Evolutionary conservation across 140 eudicot genomes (phyloP), one percentile per base, ranked within the genome.

Genomic region (Oenanthe javanica): DNA sequence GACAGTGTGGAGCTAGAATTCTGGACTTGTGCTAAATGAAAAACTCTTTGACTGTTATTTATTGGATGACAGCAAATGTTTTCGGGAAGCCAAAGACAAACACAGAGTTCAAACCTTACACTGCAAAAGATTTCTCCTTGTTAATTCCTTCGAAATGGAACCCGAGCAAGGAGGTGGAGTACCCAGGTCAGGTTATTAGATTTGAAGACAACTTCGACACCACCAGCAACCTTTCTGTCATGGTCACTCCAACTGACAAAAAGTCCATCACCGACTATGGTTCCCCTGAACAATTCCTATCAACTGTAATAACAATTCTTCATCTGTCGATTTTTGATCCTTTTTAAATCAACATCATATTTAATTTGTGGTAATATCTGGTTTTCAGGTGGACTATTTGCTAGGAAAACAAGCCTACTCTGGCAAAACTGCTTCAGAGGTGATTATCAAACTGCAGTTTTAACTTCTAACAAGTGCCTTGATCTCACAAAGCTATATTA

Each of bases 381-480:
- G 14, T 83, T 80, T 81, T 50, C 93, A 96, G 99, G 98, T 96
- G 57, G 92, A 96, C 86, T 96, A 92, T 87, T 82, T 96, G 87
- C 86, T 96, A 31, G 99, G 99, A 14, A 91, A 91, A 84, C 97
- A 91, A 81, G 96, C 98, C 79, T 96, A 93, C 89, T 96, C 83
- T 49, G 99, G 99, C 4, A 89, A 96, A 61, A 96, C 99, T 47
- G 91, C 88, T 16, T 82, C 99, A n/a, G 99, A 96, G 99, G 99
- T 96, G 88, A 91, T 47, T 52, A 42, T 49, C 36, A 55, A 47
- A 64, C 72, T 77, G n/a, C 50, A 76, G 5, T 67, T 11, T 31
- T 14, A 52, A 75, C 63, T 75, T 21, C 13, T n/a, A 13, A 2
- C 23, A 18, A 23, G 57, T 4, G 9, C 10, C n/a, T 47, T 5